Evolutionary conservation across 2,329 filamentous ascomycete genomes (phyloP).

Genomic region (Beauveria sp.): DNA sequence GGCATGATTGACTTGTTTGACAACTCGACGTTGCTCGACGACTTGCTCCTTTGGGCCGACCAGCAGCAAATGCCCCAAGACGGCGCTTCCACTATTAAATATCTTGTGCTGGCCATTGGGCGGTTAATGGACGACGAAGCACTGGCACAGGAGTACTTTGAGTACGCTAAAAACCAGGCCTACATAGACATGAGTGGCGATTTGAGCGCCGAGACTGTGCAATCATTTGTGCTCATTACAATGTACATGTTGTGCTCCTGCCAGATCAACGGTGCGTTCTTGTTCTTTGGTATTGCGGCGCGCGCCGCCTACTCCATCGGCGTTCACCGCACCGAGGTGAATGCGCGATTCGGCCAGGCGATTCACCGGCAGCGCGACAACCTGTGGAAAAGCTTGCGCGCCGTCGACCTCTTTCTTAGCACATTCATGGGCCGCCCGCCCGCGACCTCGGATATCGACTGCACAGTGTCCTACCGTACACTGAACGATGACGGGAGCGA

Average conservation of each 20-base stretch:
- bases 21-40: conserved; percentile 28
- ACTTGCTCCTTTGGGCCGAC: conserved; percentile 35
- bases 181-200: conserved; percentile 37
- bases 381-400: conserved; percentile 46
- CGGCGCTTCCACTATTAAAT: conserved; percentile 34
- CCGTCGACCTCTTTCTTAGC: conserved; percentile 45
- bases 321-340: conserved; percentile 46
- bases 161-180: conserved; percentile 39
- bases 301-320: conserved; percentile 46
- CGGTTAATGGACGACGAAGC: conserved; percentile 33
- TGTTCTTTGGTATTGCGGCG: conserved; percentile 46
- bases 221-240: conserved; percentile 42
- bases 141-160: conserved; percentile 38
- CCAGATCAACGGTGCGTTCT: conserved; percentile 46
- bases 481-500: conserved; percentile 30
- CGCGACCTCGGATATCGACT: conserved; percentile 45
- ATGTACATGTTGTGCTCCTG: conserved; percentile 47
- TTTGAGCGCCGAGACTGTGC: conserved; percentile 40
- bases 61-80: conserved; percentile 27
- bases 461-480: conserved; percentile 40
- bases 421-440: conserved; percentile 48
- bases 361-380: conserved; percentile 37
- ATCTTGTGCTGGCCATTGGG: conserved; percentile 44
- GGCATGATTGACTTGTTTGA: conserved; percentile 44
- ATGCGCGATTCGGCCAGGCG: conserved; percentile 39